Evolutionary conservation across 805 yeast species (phyloP), one percentile per base, ranked within the genome.

Genomic region (Saccharomycopsis sp.): DNA sequence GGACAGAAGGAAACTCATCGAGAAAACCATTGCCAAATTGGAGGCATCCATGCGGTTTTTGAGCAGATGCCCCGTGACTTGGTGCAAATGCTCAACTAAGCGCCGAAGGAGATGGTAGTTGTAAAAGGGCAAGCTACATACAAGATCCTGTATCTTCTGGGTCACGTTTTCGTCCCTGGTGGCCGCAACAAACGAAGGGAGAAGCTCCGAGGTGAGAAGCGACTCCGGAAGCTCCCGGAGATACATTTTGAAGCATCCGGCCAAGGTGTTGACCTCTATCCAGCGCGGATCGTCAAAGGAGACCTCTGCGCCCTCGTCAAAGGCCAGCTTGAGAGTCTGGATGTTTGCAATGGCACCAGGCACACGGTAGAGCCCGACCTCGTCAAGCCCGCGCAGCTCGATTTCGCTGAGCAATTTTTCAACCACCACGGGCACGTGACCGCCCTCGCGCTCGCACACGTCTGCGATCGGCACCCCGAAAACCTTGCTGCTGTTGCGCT

Each of bases 201-300:
- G 79, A n/a, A 82, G 78, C 29, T 79, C 81, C 60, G 80, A 83
- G 0, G 92, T 82, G 51, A 91, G 78, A 40, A 90, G 71, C 2
- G 95, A 88, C 65, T 90, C 96, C 0, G 97, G 97, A 40, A 91
- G 73, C 64, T 90, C 97, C 65, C 97, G 79, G 64, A 91, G 73
- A 66, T 81, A 91, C 62, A 87, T 78, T 68, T 91, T 91, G 65
- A 91, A 85, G 64, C 95, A 84, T 34, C 96, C 94, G 1, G 97
- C 91, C 52, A 90, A 80, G 1, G 96, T 87, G 68, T 91, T 92
- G 50, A 88, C 81, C 68, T 89, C 97, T 66, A 84, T 84, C 84
- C 84, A 81, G 47, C 82, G 75, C 58, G 79, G 81, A 66, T 82
- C 76, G 63, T 77, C 78, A 62, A 79, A 65, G 2, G 80, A 73